A percentile compares a stretch with the other conserved stretches of the same genome.
These are phyloP conservation scores for Platanus orientalis DNA, from an alignment of 164 flowering plant genomes.

Conservation along the genomic window DNA sequence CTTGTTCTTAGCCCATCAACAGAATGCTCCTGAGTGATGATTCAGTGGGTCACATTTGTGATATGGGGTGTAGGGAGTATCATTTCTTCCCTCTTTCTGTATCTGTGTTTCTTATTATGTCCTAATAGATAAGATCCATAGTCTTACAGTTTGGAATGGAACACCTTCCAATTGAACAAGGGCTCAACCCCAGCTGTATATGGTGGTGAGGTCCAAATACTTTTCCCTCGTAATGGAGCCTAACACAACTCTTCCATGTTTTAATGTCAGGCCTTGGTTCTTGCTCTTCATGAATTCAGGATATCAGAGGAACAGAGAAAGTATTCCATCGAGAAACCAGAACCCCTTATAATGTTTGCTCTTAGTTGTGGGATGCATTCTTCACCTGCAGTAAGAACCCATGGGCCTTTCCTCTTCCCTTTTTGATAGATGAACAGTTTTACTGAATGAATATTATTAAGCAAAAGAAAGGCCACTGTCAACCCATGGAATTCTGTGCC, in stretches of 20 bases:
- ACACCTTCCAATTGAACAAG: not conserved
- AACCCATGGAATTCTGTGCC: too few relatives aligned
- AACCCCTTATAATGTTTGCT: slow-evolving; percentile 41
- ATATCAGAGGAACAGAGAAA: slow-evolving; percentile 34
- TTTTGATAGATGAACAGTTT: not conserved
- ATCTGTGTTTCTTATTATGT: not conserved
- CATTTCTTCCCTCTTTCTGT: not conserved
- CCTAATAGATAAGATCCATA: not conserved
- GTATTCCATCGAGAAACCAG: slow-evolving; percentile 29
- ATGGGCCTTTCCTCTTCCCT: not conserved
- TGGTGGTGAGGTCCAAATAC: not conserved
- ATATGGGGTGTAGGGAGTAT: not conserved
- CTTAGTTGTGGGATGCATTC: slow-evolving; percentile 46
- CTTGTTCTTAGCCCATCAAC: not conserved
- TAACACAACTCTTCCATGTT: not conserved
- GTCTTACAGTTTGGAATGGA: not conserved
- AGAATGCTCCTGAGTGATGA: slow-evolving; percentile 1
- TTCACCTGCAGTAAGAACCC: slow-evolving; percentile 43
- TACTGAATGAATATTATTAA: too few relatives aligned
- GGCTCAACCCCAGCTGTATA: not conserved
- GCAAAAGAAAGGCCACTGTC: too few relatives aligned
- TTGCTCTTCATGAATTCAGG: slow-evolving; percentile 41
- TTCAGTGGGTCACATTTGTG: not conserved
- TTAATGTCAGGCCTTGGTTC: slow-evolving; percentile 33
- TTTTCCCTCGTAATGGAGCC: not conserved